Evolutionary conservation across 306 rosid genomes (phyloP), one percentile per base, ranked within the genome.

Genomic region (Canavalia gladiata): DNA sequence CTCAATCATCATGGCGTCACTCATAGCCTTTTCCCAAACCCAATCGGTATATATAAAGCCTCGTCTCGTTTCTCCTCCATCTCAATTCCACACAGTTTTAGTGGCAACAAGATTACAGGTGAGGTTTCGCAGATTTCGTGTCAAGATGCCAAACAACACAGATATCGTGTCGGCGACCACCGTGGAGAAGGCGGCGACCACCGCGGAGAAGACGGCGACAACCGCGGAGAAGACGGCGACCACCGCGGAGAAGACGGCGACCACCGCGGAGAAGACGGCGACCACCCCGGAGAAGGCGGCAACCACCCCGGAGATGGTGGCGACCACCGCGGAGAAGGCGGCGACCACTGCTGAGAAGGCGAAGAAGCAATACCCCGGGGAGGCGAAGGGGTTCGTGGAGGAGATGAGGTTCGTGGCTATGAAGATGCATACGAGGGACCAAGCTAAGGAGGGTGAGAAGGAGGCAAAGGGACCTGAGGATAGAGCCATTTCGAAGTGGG

Each of bases 381-480:
- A 93, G 81, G 56, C 92, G 0, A 95, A 96, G 83, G 99, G 99
- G 68, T 93, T 96, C 41, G 99, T 96, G 83, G 99, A 96, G 86
- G 99, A 96, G 92, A 96, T 96, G 99, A 94, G 99, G 84, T 96
- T 96, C 45, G 99, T 96, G 74, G 99, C 99, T 0, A 96, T 96
- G 99, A 96, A 88, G 84, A 58, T 93, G 81, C 99, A 96, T 12
- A 92, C 99, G 0, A 93, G 65, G 63, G 99, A 94, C 37, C 99
- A 96, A n/a, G 98, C 98, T 0, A 90, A 83, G 80, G 99, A 96
- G 80, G 99, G 99, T 0, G 91, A 96, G 90, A 96, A 90, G 80
- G 97, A 84, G 3, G 94, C 84, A 1, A 88, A 83, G 65, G 87
- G 90, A 68, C 98, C 99, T 0, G 87, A 96, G 83, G 98, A 96